phyloP scores from a whole-genome alignment of 1,284 basidiomycete genomes.

The Ustilago trichophora region DNA sequence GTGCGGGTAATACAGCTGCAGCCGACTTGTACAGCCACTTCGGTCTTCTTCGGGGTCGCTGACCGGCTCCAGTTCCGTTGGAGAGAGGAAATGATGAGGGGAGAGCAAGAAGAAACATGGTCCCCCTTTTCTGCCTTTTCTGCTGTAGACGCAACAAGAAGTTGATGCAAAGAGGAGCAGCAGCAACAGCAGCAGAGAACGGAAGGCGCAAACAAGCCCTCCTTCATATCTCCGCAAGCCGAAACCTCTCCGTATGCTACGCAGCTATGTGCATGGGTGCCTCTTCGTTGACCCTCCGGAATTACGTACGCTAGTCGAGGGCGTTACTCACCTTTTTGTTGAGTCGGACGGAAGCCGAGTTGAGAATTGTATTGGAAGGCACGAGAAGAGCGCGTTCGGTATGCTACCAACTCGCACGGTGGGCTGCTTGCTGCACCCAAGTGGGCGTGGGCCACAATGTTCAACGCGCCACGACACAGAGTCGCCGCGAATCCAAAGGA shows the following conservation, averaged over 20 bases:
- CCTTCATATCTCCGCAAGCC: slow-evolving; percentile 18
- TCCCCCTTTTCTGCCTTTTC: too few relatives aligned
- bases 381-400: neutral
- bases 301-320: neutral
- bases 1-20: too few relatives aligned
- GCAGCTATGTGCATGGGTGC: slow-evolving; percentile 7
- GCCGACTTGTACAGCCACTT: neutral
- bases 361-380: neutral
- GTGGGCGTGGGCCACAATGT: slow-evolving; percentile 4
- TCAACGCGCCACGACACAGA: slow-evolving; percentile 1
- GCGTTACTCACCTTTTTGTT: slow-evolving; percentile 3
- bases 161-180: neutral
- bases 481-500: neutral
- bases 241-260: too few relatives aligned
- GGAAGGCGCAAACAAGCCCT: slow-evolving; percentile 28
- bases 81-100: too few relatives aligned
- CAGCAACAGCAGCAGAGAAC: neutral
- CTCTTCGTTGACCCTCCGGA: slow-evolving; percentile 1
- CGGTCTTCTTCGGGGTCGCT: too few relatives aligned
- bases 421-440: neutral
- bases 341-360: neutral
- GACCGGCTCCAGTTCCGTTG: too few relatives aligned
- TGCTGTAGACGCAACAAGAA: too few relatives aligned
- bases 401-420: slow-evolving; percentile 9
- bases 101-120: neutral